Evolutionary conservation across 176 grass and related monocot species (phyloP).

Genomic region (Phragmites australis): DNA sequence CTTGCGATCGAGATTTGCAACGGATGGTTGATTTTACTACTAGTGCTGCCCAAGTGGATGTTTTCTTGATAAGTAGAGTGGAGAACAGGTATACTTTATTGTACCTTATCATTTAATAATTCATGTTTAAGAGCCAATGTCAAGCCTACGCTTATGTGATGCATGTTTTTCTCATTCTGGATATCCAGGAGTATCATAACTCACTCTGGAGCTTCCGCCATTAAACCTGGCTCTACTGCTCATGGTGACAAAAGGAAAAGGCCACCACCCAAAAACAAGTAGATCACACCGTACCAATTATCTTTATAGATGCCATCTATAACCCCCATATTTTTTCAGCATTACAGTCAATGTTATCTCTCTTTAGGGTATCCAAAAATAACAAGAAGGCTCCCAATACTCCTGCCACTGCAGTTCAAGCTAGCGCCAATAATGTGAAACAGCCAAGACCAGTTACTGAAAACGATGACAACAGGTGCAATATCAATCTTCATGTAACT

Average conservation of each 20-base stretch:
- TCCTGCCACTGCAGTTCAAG: constrained; percentile 33
- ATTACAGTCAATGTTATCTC: constrained; percentile 13
- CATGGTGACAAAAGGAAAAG: constrained; percentile 58
- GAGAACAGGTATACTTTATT: constrained; percentile 61
- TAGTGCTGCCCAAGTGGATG: constrained; percentile 63
- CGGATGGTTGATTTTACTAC: constrained; percentile 93
- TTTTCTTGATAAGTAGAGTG: constrained; percentile 85
- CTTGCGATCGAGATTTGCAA: constrained; percentile 85
- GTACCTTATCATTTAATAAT: constrained; percentile 1
- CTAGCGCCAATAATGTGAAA: constrained; percentile 43
- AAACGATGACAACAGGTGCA: constrained; percentile 72
- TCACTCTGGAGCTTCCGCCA: constrained; percentile 61
- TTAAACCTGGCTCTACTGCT: constrained; percentile 52
- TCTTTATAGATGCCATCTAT: constrained; percentile 36
- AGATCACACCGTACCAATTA: constrained; percentile 2
- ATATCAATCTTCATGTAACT: constrained; percentile 1
- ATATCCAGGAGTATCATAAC: constrained; percentile 58
- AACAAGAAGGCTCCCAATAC: constrained; percentile 47
- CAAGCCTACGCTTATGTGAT: constrained; percentile 26
- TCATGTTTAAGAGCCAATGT: constrained; percentile 15
- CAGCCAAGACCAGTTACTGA: constrained; percentile 54
- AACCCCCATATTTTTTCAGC: background rate
- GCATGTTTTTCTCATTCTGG: constrained; percentile 20
- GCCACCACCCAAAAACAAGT: constrained; percentile 52
- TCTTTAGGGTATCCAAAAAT: constrained; percentile 71